Base-by-base conservation (phyloP, 1,284 basidiomycete species). In the Lignosus rhinocerotis region DNA sequence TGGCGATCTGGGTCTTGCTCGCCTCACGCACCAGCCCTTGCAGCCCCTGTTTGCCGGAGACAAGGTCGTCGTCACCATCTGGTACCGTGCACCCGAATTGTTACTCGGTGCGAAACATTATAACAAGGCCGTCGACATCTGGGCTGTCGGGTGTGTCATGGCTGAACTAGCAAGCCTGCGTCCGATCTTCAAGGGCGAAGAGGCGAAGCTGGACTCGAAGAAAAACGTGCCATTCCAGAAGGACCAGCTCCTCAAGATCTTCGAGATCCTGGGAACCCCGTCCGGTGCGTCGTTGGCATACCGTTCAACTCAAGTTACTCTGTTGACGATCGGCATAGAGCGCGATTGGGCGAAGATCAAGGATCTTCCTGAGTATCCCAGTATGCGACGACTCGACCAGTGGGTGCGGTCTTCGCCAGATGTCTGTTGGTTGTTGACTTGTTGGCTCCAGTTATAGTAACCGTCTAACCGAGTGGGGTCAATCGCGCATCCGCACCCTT, bases 141-240 rank as follows among this genome's bases (percentile, higher is more conserved):
- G 96, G 96, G 94, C 96, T 6, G 87, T 98, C 2, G 96, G 96
- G 0, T 99, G 96, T 70, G 97, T 99, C 55, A 90, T 96, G 77
- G 97, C 96, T 2, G 97, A 99, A 73, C 77, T 99, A 19, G 84
- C 97, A 0, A 95, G 93, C 58, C 76, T 98, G 16, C 78, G 96
- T 9, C 97, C 97, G 0, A 98, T 99, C 66, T 99, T 99, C 81
- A 99, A 99, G 72, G 97, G 97, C 12, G 97, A 99, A 73, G 97
- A 99, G 74, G 96, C 96, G 6, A 98, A 98, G 73, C 77, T 98
- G 58, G 95, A 98, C 70, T 86, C 85, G 17, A 92, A 92, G 76
- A 96, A 96, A 80, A 93, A 90, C 63, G 87, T 97, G 0, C 96
- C 95, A 0, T 98, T 97, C 71, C 96, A 97, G 73, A 83, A 88